phyloP scores from a whole-genome alignment of 768 basidiomycete species.

The Collybia sordida region DNA sequence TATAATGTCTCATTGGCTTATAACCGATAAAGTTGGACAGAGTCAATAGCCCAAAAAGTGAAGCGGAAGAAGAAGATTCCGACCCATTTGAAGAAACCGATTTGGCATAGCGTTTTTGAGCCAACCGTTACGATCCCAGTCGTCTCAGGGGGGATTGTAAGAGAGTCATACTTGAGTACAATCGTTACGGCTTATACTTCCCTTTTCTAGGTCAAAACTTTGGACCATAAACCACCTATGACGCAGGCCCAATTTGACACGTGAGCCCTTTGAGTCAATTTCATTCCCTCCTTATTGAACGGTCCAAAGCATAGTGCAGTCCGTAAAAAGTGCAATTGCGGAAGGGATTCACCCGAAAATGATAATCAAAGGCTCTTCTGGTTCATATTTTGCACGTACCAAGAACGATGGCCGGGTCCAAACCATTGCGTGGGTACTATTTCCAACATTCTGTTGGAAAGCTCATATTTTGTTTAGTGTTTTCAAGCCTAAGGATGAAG shows the following conservation, averaged over 20 bases:
- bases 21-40: conserved; percentile 64
- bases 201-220: conserved; percentile 60
- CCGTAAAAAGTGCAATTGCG: conserved; percentile 65
- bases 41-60: conserved; percentile 83
- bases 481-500: conserved; percentile 91
- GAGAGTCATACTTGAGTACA: conserved; percentile 14
- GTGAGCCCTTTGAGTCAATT: conserved; percentile 39
- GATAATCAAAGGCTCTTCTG: conserved; percentile 87
- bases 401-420: conserved; percentile 76
- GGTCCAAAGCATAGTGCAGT: conserved; percentile 54
- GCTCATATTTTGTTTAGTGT: conserved; percentile 44
- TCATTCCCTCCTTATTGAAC: conserved; percentile 1
- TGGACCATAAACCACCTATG: conserved; percentile 81
- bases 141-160: conserved; percentile 34
- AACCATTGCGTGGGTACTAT: conserved; percentile 71
- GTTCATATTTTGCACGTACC: conserved; percentile 88
- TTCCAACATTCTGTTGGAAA: not conserved
- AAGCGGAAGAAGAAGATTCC: conserved; percentile 77
- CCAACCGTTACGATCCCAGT: conserved; percentile 45
- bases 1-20: not conserved
- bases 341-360: conserved; percentile 88
- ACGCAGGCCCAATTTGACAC: conserved; percentile 68
- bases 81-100: conserved; percentile 65
- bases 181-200: conserved; percentile 2
- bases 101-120: conserved; percentile 81